A percentile compares a stretch with the other conserved stretches of the same genome.
Evolutionary conservation across 345 rosid species (phyloP).

Genomic region (Arabis alpina): DNA sequence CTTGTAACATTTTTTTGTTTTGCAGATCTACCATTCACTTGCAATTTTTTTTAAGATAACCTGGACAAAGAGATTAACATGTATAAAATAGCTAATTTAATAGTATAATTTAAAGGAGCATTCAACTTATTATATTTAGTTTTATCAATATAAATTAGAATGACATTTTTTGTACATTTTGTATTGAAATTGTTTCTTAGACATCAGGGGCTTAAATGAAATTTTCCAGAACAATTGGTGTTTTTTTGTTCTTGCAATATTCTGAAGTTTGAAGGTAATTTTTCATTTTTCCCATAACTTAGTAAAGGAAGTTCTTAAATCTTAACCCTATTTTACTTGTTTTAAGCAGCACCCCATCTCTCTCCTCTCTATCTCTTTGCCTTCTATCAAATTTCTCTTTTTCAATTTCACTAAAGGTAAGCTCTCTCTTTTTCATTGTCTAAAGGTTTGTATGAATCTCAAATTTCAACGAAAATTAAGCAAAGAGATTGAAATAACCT

Average conservation of each 20-base stretch:
- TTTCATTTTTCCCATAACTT: neutral
- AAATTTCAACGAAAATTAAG: neutral
- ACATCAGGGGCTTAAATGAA: neutral
- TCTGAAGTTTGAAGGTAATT: neutral
- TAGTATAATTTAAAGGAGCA: no score
- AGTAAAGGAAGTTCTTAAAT: neutral
- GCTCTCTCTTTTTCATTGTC: neutral
- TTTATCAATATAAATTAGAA: no score
- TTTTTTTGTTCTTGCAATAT: neutral
- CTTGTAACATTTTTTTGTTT: no score
- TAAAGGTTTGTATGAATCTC: neutral
- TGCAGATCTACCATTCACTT: no score
- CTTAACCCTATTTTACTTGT: neutral
- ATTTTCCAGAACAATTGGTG: neutral
- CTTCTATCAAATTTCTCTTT: neutral
- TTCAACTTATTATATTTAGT: no score
- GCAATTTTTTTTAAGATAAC: no score
- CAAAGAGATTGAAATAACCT: neutral
- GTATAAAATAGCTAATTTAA: no score
- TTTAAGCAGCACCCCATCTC: neutral
- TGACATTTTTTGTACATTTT: no score
- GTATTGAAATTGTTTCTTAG: no score
- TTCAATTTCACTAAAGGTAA: neutral
- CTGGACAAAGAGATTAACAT: no score
- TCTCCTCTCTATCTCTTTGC: neutral